Percentiles rank a stretch among this genome's conserved stretches.
These are phyloP conservation scores for Scopulariopsis brevicaulis DNA, from an alignment of 2,329 filamentous ascomycete species.

Conservation along the genomic window DNA sequence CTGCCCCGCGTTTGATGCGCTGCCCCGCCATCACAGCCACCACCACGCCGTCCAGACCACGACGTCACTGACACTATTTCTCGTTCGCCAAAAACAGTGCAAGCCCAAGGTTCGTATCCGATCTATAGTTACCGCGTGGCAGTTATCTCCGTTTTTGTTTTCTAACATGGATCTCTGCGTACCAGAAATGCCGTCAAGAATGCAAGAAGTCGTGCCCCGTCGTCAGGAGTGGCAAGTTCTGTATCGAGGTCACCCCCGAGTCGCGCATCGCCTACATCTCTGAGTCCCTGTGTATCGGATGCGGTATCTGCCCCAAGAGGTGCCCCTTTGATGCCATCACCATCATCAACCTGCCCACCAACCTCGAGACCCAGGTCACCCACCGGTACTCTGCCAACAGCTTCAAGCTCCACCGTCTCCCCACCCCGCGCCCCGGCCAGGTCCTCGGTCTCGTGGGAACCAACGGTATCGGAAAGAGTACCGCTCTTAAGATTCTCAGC, in stretches of 20 bases:
- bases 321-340: constrained; percentile 98
- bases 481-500: constrained; percentile 96
- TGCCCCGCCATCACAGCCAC: constrained; percentile 3
- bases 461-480: constrained; percentile 99
- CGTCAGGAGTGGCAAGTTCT: constrained; percentile 92
- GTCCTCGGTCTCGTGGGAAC: constrained; percentile 95
- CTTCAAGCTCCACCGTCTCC: constrained; percentile 96
- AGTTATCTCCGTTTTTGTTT: neutral
- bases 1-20: constrained; percentile 5
- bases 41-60: neutral
- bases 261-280: constrained; percentile 98
- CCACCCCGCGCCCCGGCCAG: constrained; percentile 90
- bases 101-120: constrained; percentile 61
- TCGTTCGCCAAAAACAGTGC: constrained; percentile 43
- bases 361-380: constrained; percentile 95
- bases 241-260: constrained; percentile 81
- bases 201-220: constrained; percentile 99
- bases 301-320: constrained; percentile 99
- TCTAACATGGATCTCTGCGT: constrained; percentile 11
- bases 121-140: neutral
- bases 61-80: constrained; percentile 16
- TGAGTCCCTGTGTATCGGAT: constrained; percentile 90
- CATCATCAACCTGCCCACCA: constrained; percentile 99
- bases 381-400: constrained; percentile 99
- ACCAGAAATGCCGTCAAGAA: constrained; percentile 93